These are phyloP conservation scores for Penicillium sp. DNA, from an alignment of 2,329 filamentous ascomycete genomes.

Conservation along the genomic window DNA sequence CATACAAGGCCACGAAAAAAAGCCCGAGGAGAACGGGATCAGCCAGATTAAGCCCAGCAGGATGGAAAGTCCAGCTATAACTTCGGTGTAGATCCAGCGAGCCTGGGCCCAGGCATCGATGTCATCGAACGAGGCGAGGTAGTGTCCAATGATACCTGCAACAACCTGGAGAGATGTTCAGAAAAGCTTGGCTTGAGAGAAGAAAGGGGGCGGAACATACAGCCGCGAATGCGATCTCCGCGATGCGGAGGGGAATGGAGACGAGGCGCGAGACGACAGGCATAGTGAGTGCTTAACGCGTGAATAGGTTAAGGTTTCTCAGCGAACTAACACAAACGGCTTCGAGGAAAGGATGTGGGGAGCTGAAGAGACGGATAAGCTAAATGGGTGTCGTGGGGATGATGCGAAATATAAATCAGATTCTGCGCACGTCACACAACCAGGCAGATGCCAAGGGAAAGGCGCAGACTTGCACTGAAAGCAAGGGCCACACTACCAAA, in stretches of 20 bases:
- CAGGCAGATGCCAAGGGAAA: constrained; percentile 15
- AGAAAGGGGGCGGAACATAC: constrained; percentile 47
- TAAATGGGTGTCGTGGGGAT: not conserved
- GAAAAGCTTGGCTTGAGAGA: not conserved
- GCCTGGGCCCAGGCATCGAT: constrained; percentile 58
- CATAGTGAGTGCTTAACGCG: constrained; percentile 42
- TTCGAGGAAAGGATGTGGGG: not conserved
- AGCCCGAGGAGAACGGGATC: constrained; percentile 67
- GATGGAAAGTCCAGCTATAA: constrained; percentile 69
- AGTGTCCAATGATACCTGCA: constrained; percentile 68
- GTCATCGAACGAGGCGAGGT: constrained; percentile 57
- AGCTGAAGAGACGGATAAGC: not conserved
- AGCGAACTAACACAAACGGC: not conserved
- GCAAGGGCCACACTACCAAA: constrained; percentile 19
- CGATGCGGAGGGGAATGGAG: constrained; percentile 61
- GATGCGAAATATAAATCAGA: constrained; percentile 20
- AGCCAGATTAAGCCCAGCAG: constrained; percentile 72
- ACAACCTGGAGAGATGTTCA: constrained; percentile 49
- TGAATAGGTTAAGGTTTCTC: not conserved
- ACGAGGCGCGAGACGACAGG: constrained; percentile 56
- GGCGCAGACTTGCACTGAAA: constrained; percentile 12
- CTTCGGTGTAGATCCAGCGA: constrained; percentile 74
- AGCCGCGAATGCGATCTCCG: constrained; percentile 69
- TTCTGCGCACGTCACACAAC: constrained; percentile 14
- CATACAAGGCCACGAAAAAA: constrained; percentile 66